Evolutionary conservation across 352 stramenopile species (phyloP).

Genomic region (Globisporangium megalacanthum): DNA sequence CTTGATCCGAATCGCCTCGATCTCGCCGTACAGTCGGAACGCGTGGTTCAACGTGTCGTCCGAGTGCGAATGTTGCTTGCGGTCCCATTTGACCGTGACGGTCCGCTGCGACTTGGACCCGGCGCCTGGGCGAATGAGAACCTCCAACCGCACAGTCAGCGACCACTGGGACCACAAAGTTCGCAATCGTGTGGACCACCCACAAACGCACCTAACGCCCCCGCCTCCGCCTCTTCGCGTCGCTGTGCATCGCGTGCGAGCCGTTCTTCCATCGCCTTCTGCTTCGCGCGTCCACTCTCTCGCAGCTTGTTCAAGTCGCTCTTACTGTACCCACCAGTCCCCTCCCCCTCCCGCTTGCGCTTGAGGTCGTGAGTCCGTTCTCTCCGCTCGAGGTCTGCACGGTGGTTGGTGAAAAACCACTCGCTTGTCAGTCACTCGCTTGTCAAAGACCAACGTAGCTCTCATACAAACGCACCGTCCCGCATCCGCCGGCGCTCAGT

Average conservation of each 20-base stretch:
- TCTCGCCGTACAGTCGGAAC: slow-evolving; percentile 57
- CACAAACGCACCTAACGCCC: slow-evolving; percentile 5
- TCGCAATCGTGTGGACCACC: not conserved
- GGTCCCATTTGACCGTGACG: slow-evolving; percentile 78
- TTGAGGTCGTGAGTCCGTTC: slow-evolving; percentile 39
- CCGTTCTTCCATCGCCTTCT: slow-evolving; percentile 50
- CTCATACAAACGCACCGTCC: slow-evolving; percentile 28
- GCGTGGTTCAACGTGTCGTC: slow-evolving; percentile 61
- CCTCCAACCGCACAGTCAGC: too few relatives aligned
- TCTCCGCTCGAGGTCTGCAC: slow-evolving; percentile 55
- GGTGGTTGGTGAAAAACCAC: not conserved
- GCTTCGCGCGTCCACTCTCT: slow-evolving; percentile 40
- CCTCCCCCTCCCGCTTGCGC: slow-evolving; percentile 23
- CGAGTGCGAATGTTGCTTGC: slow-evolving; percentile 58
- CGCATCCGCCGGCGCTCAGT: slow-evolving; percentile 54
- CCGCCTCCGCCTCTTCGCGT: slow-evolving; percentile 25
- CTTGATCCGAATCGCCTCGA: slow-evolving; percentile 69
- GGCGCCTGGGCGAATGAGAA: not conserved
- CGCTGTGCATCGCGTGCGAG: slow-evolving; percentile 36
- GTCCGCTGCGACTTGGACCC: slow-evolving; percentile 59
- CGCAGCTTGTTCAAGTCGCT: slow-evolving; percentile 48
- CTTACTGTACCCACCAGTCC: slow-evolving; percentile 24
- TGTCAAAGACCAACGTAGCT: not conserved
- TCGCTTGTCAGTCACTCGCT: slow-evolving; percentile 1
- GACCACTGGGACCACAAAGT: not conserved